phyloP scores from a whole-genome alignment of 306 rosid species.

The Canavalia gladiata region DNA sequence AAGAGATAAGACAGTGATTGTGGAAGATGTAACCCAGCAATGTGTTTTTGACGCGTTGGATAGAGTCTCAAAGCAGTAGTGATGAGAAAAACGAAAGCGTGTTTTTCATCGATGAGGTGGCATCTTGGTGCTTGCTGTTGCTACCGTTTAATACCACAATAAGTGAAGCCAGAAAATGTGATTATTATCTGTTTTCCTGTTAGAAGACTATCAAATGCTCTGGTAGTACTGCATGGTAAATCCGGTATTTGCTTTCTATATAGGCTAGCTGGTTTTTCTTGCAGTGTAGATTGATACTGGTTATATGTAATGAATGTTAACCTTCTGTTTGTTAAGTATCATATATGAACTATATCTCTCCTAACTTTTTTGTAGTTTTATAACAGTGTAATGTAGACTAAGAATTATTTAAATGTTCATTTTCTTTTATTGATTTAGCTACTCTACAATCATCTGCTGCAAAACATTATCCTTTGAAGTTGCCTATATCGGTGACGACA shows the following conservation, averaged over 20 bases:
- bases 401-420: background rate
- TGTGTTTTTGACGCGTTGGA: slow-evolving; percentile 74
- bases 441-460: slow-evolving; percentile 15
- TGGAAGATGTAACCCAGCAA: slow-evolving; percentile 78
- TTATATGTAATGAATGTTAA: slow-evolving; percentile 9
- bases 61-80: slow-evolving; percentile 66
- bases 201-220: slow-evolving; percentile 4
- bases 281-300: slow-evolving; percentile 25
- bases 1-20: slow-evolving; percentile 84
- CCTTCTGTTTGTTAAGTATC: slow-evolving; percentile 4
- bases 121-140: slow-evolving; percentile 22
- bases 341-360: background rate
- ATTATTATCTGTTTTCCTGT: slow-evolving; percentile 36
- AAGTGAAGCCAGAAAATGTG: slow-evolving; percentile 41
- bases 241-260: background rate
- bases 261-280: slow-evolving; percentile 16
- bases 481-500: slow-evolving; percentile 8
- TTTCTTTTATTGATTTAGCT: slow-evolving; percentile 13
- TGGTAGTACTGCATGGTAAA: background rate
- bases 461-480: background rate
- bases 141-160: slow-evolving; percentile 8
- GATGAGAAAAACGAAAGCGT: slow-evolving; percentile 24
- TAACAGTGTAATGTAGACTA: background rate
- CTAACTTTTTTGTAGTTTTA: background rate
- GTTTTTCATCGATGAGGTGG: slow-evolving; percentile 32